These are phyloP conservation scores for Fraxinus pennsylvanica DNA, from an alignment of 257 asterid genomes.

Conservation along the genomic window DNA sequence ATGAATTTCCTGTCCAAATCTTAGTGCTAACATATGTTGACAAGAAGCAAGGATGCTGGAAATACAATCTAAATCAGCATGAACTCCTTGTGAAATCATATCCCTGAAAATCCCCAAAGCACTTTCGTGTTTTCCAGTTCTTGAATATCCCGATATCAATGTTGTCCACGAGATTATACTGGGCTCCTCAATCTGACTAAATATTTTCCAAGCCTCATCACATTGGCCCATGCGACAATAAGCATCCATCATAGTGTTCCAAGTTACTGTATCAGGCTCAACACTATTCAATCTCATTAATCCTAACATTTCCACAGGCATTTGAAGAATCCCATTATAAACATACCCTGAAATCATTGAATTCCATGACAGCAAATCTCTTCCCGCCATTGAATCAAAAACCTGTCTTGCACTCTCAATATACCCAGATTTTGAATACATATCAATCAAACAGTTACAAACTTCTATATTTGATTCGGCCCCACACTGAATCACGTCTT, in stretches of 20 bases:
- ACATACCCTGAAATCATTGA: conserved; percentile 43
- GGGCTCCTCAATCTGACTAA: conserved; percentile 36
- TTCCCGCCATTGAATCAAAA: conserved; percentile 36
- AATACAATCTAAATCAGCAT: conserved; percentile 45
- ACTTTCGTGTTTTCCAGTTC: conserved; percentile 30
- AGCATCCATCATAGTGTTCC: conserved; percentile 48
- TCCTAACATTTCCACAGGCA: conserved; percentile 37
- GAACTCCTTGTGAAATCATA: conserved; percentile 29
- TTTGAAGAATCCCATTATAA: conserved; percentile 29
- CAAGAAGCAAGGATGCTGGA: conserved; percentile 36
- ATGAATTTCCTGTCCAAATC: conserved; percentile 42
- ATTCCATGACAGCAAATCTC: conserved; percentile 43
- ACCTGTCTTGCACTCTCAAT: conserved; percentile 32
- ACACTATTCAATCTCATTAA: conserved; percentile 35
- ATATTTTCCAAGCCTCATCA: conserved; percentile 39
- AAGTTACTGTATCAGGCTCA: conserved; percentile 44
- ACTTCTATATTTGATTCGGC: conserved; percentile 30
- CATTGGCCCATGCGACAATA: conserved; percentile 47
- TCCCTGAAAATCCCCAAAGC: conserved; percentile 31
- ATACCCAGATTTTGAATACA: conserved; percentile 45
- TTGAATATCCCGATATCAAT: conserved; percentile 45
- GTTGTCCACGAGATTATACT: conserved; percentile 51
- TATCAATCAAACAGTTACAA: conserved; percentile 41
- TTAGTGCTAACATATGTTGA: conserved; percentile 29
- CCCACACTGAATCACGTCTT: conserved; percentile 37